These are phyloP conservation scores for Malassezia psittaci DNA, from an alignment of 1,284 basidiomycete genomes.

Conservation along the genomic window DNA sequence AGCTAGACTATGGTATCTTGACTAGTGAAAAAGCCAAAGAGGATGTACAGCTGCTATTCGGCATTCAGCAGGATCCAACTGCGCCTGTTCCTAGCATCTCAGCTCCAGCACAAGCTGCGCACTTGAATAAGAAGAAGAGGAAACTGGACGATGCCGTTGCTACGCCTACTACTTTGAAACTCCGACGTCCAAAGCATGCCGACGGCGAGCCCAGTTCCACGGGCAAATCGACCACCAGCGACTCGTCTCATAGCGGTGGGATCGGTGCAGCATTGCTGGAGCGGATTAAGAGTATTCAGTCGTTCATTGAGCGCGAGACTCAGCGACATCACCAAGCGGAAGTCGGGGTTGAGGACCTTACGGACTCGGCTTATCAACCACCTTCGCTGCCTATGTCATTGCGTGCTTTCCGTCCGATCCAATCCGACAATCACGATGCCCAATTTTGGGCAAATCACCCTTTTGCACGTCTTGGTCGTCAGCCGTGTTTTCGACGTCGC, in stretches of 20 bases:
- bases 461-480: conserved; percentile 31
- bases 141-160: conserved; percentile 30
- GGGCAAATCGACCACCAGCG: conserved; percentile 4
- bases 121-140: conserved; percentile 37
- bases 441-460: conserved; percentile 19
- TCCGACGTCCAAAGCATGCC: conserved; percentile 28
- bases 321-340: conserved; percentile 32
- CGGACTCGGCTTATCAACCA: conserved; percentile 41
- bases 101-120: conserved; percentile 13
- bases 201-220: conserved; percentile 17
- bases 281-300: conserved; percentile 37
- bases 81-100: conserved; percentile 2
- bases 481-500: conserved; percentile 43
- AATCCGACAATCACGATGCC: conserved; percentile 25
- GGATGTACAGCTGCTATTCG: conserved; percentile 41
- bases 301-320: conserved; percentile 44
- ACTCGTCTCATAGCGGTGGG: conserved; percentile 55
- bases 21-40: conserved; percentile 32
- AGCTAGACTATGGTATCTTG: conserved; percentile 35
- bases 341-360: conserved; percentile 42
- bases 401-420: conserved; percentile 40
- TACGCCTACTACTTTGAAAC: conserved; percentile 22
- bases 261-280: conserved; percentile 49
- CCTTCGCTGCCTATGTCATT: conserved; percentile 26
- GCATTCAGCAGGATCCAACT: conserved; percentile 27